Conservation (phyloP, 495 filamentous ascomycete genomes). For the Pyrenopolyporus hunteri region DNA sequence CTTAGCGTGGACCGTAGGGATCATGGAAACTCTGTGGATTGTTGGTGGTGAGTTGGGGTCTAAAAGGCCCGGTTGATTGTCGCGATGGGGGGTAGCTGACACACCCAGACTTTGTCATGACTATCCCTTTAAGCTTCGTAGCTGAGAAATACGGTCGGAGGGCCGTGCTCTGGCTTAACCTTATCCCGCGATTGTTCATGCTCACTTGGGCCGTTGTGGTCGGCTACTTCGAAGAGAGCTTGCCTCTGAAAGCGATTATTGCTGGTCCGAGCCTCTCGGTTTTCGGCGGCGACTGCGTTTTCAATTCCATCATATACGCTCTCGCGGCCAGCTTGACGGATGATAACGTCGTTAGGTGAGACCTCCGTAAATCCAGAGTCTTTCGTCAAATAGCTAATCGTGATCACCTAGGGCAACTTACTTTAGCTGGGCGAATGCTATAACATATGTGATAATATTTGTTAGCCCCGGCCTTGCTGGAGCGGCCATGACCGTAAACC, state of each 20-base stretch:
- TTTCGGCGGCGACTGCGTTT: slow-evolving; percentile 54
- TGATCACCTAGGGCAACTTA: slow-evolving; percentile 46
- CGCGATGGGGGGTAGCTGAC: slow-evolving; percentile 10
- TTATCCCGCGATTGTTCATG: slow-evolving; percentile 48
- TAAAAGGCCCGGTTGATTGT: neutral
- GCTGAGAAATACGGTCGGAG: slow-evolving; percentile 48
- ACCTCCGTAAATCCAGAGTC: neutral
- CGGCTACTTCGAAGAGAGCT: slow-evolving; percentile 46
- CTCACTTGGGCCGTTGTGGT: slow-evolving; percentile 49
- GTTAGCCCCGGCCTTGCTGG: slow-evolving; percentile 53
- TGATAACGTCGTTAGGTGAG: slow-evolving; percentile 47
- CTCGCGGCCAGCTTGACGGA: slow-evolving; percentile 49
- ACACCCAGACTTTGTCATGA: slow-evolving; percentile 51
- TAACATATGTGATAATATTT: slow-evolving; percentile 48
- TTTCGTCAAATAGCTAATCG: slow-evolving; percentile 1
- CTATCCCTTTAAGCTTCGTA: slow-evolving; percentile 51
- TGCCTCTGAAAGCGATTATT: slow-evolving; percentile 48
- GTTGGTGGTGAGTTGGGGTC: slow-evolving; percentile 47
- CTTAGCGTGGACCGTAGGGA: slow-evolving; percentile 53
- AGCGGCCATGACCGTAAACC: slow-evolving; percentile 46
- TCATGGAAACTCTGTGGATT: slow-evolving; percentile 52
- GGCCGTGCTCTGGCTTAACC: slow-evolving; percentile 48
- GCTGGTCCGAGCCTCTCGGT: slow-evolving; percentile 47
- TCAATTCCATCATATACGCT: slow-evolving; percentile 54
- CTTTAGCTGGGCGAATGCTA: slow-evolving; percentile 52